Evolutionary conservation across 1,284 basidiomycete genomes (phyloP).

Genomic region (Moesziomyces parantarcticus): DNA sequence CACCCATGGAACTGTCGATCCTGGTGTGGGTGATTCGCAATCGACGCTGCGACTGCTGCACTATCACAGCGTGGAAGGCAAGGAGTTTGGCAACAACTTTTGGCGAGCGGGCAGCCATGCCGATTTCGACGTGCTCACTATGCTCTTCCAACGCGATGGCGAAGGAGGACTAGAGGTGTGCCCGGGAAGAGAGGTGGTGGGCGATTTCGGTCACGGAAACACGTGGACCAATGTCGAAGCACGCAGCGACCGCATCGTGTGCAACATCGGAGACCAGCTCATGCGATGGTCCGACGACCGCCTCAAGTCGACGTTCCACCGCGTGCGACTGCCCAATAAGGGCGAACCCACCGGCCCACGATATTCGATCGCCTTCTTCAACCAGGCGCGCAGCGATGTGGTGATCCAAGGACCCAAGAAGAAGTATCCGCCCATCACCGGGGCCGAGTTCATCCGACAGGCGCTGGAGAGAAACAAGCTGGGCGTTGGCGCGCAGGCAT

Average conservation of each 20-base stretch:
- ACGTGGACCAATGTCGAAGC: constrained; percentile 72
- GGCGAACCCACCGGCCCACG: constrained; percentile 49
- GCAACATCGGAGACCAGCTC: constrained; percentile 76
- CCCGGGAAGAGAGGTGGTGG: constrained; percentile 71
- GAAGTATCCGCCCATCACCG: constrained; percentile 45
- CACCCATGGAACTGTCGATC: constrained; percentile 50
- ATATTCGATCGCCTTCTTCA: constrained; percentile 65
- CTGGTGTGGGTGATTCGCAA: constrained; percentile 68
- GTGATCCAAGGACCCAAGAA: constrained; percentile 61
- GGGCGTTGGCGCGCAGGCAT: constrained; percentile 7
- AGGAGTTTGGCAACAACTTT: constrained; percentile 68
- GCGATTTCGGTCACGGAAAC: constrained; percentile 71
- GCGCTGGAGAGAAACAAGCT: constrained; percentile 48
- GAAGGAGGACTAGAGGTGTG: constrained; percentile 74
- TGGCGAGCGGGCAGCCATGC: constrained; percentile 74
- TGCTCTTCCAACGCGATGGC: constrained; percentile 74
- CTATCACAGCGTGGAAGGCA: constrained; percentile 70
- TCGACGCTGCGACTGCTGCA: constrained; percentile 75
- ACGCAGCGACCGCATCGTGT: constrained; percentile 71
- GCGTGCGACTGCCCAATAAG: constrained; percentile 72
- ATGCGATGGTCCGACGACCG: constrained; percentile 76
- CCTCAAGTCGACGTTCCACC: constrained; percentile 74
- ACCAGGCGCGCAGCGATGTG: constrained; percentile 53
- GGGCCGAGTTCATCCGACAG: constrained; percentile 48
- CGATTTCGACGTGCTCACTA: constrained; percentile 74